These are phyloP conservation scores for Tulasnella sp. DNA, from an alignment of 768 basidiomycete species.

Conservation along the genomic window DNA sequence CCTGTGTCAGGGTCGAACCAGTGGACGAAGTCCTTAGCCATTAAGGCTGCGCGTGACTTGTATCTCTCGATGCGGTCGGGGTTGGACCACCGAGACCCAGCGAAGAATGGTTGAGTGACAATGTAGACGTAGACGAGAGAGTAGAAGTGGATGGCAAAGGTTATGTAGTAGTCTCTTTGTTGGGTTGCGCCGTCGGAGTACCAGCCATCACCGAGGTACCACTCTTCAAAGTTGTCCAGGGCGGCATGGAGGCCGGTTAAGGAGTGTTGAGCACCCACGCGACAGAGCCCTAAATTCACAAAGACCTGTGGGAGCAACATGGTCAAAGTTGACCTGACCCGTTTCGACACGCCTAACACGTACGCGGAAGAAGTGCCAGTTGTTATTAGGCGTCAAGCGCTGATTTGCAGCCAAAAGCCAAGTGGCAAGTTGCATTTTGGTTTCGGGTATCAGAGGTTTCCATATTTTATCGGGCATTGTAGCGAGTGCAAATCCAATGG, in stretches of 20 bases:
- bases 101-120: background rate
- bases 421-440: conserved; percentile 44
- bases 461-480: conserved; percentile 56
- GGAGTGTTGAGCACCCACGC: conserved; percentile 47
- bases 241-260: conserved; percentile 54
- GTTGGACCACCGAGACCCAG: conserved; percentile 46
- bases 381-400: conserved; percentile 7
- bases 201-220: conserved; percentile 67
- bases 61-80: conserved; percentile 54
- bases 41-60: conserved; percentile 46
- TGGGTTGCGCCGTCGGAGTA: background rate
- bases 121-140: conserved; percentile 43
- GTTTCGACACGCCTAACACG: background rate
- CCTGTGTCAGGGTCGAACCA: conserved; percentile 67
- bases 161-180: conserved; percentile 53
- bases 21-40: conserved; percentile 58
- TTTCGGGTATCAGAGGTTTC: conserved; percentile 41
- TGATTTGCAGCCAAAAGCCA: conserved; percentile 70
- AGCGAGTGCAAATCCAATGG: conserved; percentile 59
- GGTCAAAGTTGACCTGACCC: background rate
- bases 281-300: conserved; percentile 57
- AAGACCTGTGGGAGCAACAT: conserved; percentile 38
- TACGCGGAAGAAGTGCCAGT: conserved; percentile 10
- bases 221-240: conserved; percentile 63
- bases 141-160: conserved; percentile 66